Conservation (phyloP, 352 stramenopile genomes). For the Globisporangium cylindrosporum region DNA sequence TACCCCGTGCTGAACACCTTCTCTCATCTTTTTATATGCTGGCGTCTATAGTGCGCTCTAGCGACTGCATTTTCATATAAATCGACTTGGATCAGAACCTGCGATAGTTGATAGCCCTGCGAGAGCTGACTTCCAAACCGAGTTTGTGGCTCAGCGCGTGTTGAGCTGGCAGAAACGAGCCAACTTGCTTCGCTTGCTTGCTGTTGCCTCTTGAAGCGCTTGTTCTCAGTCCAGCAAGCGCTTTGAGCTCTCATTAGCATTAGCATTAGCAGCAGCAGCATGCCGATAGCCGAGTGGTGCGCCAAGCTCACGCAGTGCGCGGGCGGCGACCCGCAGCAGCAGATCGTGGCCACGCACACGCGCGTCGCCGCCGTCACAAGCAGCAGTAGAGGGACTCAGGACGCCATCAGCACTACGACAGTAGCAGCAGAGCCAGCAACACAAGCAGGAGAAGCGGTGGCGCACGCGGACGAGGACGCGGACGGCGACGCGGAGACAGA, state of each 20-base stretch:
- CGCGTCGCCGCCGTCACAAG: not conserved
- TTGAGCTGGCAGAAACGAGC: constrained; percentile 6
- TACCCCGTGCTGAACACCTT: constrained; percentile 1
- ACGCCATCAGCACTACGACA: not conserved
- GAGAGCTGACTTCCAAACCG: not conserved
- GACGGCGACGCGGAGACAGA: not conserved
- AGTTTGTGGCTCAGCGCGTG: constrained; percentile 13
- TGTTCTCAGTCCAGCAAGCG: not conserved
- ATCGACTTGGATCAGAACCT: not conserved
- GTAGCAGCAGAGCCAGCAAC: not conserved
- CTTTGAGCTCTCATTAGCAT: not conserved
- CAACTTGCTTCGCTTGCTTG: not conserved
- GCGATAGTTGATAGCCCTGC: not conserved
- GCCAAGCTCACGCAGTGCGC: constrained; percentile 17
- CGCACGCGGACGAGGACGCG: not conserved
- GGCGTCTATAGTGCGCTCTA: not conserved
- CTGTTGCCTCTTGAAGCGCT: constrained; percentile 5
- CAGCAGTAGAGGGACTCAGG: not conserved
- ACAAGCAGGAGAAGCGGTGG: not conserved
- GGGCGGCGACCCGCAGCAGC: constrained; percentile 4
- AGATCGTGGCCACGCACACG: constrained; percentile 1
- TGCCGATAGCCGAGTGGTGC: constrained; percentile 20
- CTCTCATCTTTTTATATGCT: not conserved
- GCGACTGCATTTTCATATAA: not conserved
- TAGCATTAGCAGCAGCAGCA: not conserved